Percentiles rank a stretch among this genome's conserved stretches.
These are phyloP conservation scores for Fistulinella cinereoalba DNA, from an alignment of 1,284 basidiomycete genomes.

Conservation along the genomic window DNA sequence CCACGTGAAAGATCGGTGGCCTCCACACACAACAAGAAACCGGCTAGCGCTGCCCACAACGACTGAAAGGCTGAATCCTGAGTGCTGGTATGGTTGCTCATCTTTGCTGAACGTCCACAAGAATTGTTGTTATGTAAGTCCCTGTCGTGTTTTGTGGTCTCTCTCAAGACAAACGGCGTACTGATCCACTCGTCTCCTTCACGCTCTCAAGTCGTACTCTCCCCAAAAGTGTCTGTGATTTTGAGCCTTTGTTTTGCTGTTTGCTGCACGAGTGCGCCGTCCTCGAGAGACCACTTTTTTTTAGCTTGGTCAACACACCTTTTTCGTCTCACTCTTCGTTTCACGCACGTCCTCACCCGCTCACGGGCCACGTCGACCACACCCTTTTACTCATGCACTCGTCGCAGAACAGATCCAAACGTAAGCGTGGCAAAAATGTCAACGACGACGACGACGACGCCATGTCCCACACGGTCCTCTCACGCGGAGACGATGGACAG, in stretches of 20 bases:
- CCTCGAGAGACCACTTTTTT: too few relatives aligned
- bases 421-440: constrained; percentile 47
- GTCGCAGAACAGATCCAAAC: constrained; percentile 46
- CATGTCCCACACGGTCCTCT: constrained; percentile 40
- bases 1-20: constrained; percentile 32
- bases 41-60: constrained; percentile 14
- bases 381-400: constrained; percentile 44
- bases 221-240: constrained; percentile 24
- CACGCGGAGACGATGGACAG: constrained; percentile 48
- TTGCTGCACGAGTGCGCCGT: constrained; percentile 18
- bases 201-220: constrained; percentile 11
- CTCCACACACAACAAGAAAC: constrained; percentile 27
- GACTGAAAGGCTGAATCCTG: constrained; percentile 31
- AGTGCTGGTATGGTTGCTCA: constrained; percentile 35
- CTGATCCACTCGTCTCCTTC: constrained; percentile 2
- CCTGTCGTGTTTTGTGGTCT: constrained; percentile 22
- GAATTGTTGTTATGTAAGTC: constrained; percentile 40
- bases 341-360: constrained; percentile 23
- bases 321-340: constrained; percentile 21
- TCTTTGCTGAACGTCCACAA: constrained; percentile 24
- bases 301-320: constrained; percentile 28
- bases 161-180: neutral
- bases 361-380: constrained; percentile 33
- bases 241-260: constrained; percentile 32
- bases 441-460: constrained; percentile 47